Base-by-base conservation (phyloP, 2,329 filamentous ascomycete species). In the Trichoderma koningiopsis region DNA sequence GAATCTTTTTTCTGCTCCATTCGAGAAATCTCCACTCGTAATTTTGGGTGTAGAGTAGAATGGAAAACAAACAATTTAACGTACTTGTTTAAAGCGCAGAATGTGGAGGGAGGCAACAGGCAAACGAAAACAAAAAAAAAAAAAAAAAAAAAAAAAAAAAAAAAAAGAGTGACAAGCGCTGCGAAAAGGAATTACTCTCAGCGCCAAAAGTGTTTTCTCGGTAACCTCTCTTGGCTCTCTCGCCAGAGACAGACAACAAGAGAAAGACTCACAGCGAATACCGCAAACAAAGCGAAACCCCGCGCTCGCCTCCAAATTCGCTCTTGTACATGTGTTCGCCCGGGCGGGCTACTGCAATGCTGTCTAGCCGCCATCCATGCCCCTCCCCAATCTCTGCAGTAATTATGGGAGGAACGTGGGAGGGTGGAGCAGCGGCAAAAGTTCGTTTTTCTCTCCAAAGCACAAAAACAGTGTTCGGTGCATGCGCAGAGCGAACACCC, bases 341-440 rank as follows among this genome's bases (percentile, higher is more conserved):
- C 52, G 52, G 52, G 27, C 49, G 19, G 33, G 49, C 61, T 55
- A 64, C 61, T 64, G 49, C 61, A 64, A 49, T 22, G 31, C 43
- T 63, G 31, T 16, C 22, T 19, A 37, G 47, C 47, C 47, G 47
- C 47, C n/a, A 2, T 49, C 47, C n/a, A 2, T 49, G 40, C 52
- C 52, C 22, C 49, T 33, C 47, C n/a, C 55, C 31, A 33, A 60
- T 60, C 53, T 47, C 47, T 27, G 29, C 40, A 5, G 40, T 35
- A n/a, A n/a, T n/a, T n/a, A 24, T 40, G 53, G 62, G 35, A 65
- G 65, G 31, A 31, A 52, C 37, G 53, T 37, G 24, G 47, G 65
- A 24, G 43, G 65, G 57, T 61, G 56, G 65, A 61, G 57, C 31
- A 53, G 65, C 49, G 47, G 65, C 65, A 61, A 68, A 68, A 68